These are phyloP conservation scores for Globisporangium takayamanum DNA, from an alignment of 352 stramenopile genomes.

Conservation along the genomic window DNA sequence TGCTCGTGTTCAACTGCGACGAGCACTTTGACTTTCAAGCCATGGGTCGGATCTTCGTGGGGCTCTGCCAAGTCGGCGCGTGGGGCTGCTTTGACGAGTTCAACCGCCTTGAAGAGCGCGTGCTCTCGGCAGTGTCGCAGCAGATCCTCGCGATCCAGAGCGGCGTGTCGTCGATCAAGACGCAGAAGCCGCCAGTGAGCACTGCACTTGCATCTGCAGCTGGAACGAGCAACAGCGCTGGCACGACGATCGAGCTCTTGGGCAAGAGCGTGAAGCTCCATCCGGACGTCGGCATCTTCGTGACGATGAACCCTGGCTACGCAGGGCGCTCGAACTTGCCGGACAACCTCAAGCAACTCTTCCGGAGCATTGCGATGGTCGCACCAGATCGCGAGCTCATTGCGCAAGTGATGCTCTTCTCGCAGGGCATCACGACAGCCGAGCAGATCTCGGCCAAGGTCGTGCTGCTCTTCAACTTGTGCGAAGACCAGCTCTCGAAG, in stretches of 20 bases:
- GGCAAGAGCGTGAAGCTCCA: conserved; percentile 94
- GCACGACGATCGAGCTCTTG: conserved; percentile 91
- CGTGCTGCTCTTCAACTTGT: conserved; percentile 98
- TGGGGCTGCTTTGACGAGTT: conserved; percentile 99
- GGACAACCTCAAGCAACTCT: conserved; percentile 99
- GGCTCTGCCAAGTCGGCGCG: conserved; percentile 98
- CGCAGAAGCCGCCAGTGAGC: conserved; percentile 29
- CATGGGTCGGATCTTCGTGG: conserved; percentile 99
- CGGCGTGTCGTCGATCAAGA: conserved; percentile 89
- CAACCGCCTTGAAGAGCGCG: conserved; percentile 98
- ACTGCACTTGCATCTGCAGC: conserved; percentile 12
- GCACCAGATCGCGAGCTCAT: conserved; percentile 98
- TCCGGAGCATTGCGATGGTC: conserved; percentile 99
- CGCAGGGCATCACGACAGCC: conserved; percentile 98
- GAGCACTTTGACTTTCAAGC: conserved; percentile 99
- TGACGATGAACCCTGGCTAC: conserved; percentile 99
- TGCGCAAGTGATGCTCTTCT: conserved; percentile 99
- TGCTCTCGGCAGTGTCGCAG: conserved; percentile 99
- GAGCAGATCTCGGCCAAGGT: conserved; percentile 96
- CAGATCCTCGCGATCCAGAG: conserved; percentile 99
- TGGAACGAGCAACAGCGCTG: conserved; percentile 12
- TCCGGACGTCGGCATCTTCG: conserved; percentile 99
- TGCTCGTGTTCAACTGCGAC: conserved; percentile 99
- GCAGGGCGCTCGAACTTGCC: conserved; percentile 96
- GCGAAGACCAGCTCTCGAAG: conserved; percentile 96